These are phyloP conservation scores for Crucihimalaya himalaica DNA, from an alignment of 345 rosid genomes.

Conservation along the genomic window DNA sequence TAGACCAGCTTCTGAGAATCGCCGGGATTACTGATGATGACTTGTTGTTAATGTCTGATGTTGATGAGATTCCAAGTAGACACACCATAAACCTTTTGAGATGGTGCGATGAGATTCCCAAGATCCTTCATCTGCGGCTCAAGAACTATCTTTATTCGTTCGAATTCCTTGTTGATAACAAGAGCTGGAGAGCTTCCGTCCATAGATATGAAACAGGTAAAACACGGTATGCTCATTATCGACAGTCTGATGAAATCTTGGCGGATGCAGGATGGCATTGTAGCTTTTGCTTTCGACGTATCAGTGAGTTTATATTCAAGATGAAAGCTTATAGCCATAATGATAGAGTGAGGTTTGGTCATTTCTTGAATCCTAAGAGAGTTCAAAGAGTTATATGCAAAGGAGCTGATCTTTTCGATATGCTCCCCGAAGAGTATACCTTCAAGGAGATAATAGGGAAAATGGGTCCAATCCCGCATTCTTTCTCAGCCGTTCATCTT, in stretches of 20 bases:
- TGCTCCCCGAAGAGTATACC: conserved; percentile 82
- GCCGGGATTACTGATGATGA: conserved; percentile 89
- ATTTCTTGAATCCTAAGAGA: conserved; percentile 63
- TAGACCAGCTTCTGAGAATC: conserved; percentile 69
- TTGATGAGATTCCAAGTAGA: conserved; percentile 87
- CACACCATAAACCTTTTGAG: conserved; percentile 82
- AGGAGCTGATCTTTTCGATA: conserved; percentile 76
- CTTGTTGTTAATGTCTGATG: conserved; percentile 84
- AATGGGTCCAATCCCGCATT: conserved; percentile 82
- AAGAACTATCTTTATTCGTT: conserved; percentile 85
- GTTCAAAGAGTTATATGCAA: conserved; percentile 73
- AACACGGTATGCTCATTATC: conserved; percentile 74
- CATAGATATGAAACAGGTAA: conserved; percentile 68
- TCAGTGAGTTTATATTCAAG: conserved; percentile 73
- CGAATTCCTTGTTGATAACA: conserved; percentile 72
- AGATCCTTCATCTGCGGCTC: conserved; percentile 65
- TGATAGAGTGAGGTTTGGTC: conserved; percentile 75
- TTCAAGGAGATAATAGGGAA: conserved; percentile 75
- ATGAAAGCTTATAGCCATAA: conserved; percentile 81
- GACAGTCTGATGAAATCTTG: conserved; percentile 66
- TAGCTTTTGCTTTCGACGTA: conserved; percentile 71
- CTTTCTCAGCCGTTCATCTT: conserved; percentile 75
- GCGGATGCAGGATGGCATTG: conserved; percentile 90
- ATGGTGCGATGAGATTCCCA: conserved; percentile 82
- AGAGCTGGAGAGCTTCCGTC: conserved; percentile 90